Percentiles rank a stretch among this genome's conserved stretches.
Evolutionary conservation across 2,329 filamentous ascomycete species (phyloP).

Genomic region (Gaeumannomyces sp.): DNA sequence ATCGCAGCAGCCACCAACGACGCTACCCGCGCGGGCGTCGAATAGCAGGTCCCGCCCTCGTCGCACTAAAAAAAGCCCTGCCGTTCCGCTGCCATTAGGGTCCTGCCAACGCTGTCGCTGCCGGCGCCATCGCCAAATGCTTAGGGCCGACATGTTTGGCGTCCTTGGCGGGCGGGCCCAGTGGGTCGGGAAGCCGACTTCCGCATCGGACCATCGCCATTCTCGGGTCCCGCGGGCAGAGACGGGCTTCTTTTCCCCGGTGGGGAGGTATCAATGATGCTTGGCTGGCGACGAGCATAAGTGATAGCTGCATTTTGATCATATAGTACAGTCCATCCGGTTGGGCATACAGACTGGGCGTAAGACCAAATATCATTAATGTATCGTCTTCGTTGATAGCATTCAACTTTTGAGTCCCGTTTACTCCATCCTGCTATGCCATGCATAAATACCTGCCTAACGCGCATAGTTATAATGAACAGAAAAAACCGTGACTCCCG

Average conservation of each 20-base stretch:
- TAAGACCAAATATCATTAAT: not conserved
- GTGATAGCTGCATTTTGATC: no score
- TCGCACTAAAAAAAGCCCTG: not conserved
- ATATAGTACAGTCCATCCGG: no score
- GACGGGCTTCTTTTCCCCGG: no score
- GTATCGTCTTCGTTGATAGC: not conserved
- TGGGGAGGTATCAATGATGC: no score
- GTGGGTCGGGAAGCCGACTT: not conserved
- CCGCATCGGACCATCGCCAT: not conserved
- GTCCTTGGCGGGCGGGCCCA: not conserved
- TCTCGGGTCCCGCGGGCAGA: not conserved
- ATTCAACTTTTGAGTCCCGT: not conserved
- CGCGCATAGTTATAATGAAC: not conserved
- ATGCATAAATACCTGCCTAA: not conserved
- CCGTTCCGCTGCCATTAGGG: not conserved
- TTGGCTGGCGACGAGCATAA: no score
- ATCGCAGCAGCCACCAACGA: no score
- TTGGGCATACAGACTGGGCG: no score
- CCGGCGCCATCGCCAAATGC: not conserved
- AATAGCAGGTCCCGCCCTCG: no score
- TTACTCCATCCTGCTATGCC: not conserved
- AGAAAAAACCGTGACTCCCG: not conserved
- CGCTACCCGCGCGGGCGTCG: no score
- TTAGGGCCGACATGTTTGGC: not conserved
- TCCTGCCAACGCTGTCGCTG: not conserved